phyloP scores from a whole-genome alignment of 208 protist species.

The Crithidia acanthocephali region DNA sequence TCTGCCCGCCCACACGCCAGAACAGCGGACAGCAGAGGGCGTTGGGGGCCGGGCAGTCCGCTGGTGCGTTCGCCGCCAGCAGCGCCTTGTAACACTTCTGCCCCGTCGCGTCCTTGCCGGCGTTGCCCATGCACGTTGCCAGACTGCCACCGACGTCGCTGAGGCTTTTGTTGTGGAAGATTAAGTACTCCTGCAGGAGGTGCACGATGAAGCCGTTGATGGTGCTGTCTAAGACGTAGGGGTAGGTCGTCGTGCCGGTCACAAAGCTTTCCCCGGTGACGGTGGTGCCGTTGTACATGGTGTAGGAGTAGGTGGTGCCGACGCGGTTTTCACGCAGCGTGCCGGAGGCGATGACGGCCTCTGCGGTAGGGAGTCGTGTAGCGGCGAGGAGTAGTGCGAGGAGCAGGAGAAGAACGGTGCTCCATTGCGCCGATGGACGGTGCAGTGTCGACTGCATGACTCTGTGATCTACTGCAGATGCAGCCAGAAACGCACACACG shows the following conservation, averaged over 20 bases:
- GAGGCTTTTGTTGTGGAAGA: background rate
- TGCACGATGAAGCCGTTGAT: conserved; percentile 23
- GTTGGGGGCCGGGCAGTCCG: conserved; percentile 28
- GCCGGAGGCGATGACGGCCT: background rate
- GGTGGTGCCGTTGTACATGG: conserved; percentile 30
- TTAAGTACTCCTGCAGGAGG: conserved; percentile 7
- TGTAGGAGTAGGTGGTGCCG: conserved; percentile 28
- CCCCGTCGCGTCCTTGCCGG: background rate
- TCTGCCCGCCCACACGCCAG: conserved; percentile 22
- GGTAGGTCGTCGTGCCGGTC: conserved; percentile 17
- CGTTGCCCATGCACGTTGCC: conserved; percentile 17
- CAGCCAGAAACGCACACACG: background rate
- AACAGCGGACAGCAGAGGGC: conserved; percentile 34
- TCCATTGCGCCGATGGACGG: background rate
- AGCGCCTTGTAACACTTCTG: conserved; percentile 31
- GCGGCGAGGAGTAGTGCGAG: background rate
- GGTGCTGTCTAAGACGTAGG: conserved; percentile 21
- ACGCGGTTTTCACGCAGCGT: background rate
- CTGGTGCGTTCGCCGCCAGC: conserved; percentile 13
- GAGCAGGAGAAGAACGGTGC: background rate
- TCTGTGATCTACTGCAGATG: background rate
- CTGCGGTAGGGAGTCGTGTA: background rate
- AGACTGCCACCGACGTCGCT: conserved; percentile 19
- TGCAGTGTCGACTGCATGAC: background rate
- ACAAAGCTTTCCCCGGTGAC: conserved; percentile 15